Evolutionary conservation across 345 rosid species (phyloP).

Genomic region (Angophora floribunda): DNA sequence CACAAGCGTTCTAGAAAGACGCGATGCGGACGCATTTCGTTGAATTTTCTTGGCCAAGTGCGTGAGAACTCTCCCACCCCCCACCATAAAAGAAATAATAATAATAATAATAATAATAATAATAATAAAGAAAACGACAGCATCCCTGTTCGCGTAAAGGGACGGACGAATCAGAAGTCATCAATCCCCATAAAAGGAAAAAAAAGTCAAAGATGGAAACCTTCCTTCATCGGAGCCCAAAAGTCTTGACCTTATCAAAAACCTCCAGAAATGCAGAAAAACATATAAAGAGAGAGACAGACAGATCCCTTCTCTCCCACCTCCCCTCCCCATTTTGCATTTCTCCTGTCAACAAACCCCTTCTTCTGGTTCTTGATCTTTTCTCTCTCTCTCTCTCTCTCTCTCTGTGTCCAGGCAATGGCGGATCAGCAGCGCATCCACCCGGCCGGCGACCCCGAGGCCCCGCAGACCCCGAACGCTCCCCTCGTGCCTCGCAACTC

Average conservation of each 20-base stretch:
- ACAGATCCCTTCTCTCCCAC: neutral
- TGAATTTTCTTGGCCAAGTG: neutral
- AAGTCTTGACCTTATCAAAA: neutral
- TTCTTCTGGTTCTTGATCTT: neutral
- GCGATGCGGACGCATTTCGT: neutral
- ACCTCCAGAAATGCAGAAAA: neutral
- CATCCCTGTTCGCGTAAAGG: neutral
- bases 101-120: too few relatives aligned
- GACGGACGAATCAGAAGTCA: neutral
- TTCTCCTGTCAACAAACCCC: neutral
- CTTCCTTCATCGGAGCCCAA: neutral
- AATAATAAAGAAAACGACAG: neutral
- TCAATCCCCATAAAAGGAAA: too few relatives aligned
- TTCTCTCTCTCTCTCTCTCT: neutral
- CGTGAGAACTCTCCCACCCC: neutral
- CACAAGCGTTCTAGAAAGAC: neutral
- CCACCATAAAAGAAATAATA: neutral
- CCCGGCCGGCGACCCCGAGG: conserved; percentile 55
- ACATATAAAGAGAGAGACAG: neutral
- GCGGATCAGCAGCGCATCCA: conserved; percentile 59
- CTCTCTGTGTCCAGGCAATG: conserved; percentile 3
- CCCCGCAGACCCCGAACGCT: conserved; percentile 27
- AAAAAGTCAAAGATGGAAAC: neutral
- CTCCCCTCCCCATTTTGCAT: neutral
- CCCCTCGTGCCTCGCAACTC: conserved; percentile 44